Base-by-base conservation (phyloP, 208 protist genomes). In the Acanthamoeba culbertsoni region DNA sequence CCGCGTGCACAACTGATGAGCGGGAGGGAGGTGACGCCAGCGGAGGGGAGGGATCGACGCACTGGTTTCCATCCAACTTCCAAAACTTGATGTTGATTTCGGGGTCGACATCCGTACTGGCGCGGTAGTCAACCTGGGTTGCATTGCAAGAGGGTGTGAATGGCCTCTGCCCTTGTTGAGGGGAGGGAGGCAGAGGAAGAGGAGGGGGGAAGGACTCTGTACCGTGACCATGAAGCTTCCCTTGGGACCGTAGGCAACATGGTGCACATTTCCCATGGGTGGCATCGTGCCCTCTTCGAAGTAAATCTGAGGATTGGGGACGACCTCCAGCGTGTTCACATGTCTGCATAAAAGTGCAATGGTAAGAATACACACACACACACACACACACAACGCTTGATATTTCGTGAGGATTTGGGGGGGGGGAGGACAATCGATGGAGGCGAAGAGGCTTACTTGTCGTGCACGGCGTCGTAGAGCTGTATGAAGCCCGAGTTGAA, bases 141-240 rank as follows among this genome's bases (percentile, higher is more conserved):
- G 63, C 10, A 37, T n/a, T 7, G 63, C 12, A 40, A 6, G 4
- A 18, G 3, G 31, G 6, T 0, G 68, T 37, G 37, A 16, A 48
- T 40, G 35, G 10, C 35, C 43, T 12, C 2, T 18, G 14, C 28
- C 0, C 0, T 7, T 48, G 10, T 48, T 23, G 28, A 6, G 28
- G 8, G 26, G 0, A 8, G 18, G 6, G 18, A 62, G 55, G 26
- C 55, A 5, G 5, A 88, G 42, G 37, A 48, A 88, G 37, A 59
- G 20, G 42, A 42, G 23, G 40, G 4, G 12, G 35, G 1, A 35
- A 43, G 31, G 65, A 4, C 6, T 37, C 16, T 42, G 71, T 82
- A 82, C 71, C 26, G 71, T 82, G 71, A 55, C 42, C 71, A 82
- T 82, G 43, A 35, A 89, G 79, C 55, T 89, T 31, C 79, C 55